Evolutionary conservation across 1,139 yeast genomes (phyloP), one percentile per base, ranked within the genome.

Genomic region (Geotrichum europaeum): DNA sequence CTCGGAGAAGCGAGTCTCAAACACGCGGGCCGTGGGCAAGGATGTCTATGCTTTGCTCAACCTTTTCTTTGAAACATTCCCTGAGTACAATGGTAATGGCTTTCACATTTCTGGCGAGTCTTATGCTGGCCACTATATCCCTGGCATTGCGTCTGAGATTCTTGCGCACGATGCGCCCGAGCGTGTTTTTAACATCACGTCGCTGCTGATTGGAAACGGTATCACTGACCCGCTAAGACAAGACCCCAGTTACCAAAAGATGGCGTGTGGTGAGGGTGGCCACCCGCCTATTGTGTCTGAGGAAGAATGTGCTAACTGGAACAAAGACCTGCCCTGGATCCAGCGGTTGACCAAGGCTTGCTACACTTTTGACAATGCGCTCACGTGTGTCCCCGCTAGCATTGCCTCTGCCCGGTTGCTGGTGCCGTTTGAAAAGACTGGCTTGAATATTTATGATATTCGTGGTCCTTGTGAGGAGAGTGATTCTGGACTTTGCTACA

Each of bases 41-140:
- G 92, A 87, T 66, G 89, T 86, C 20, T 89, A 89, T 68, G 96
- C 96, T 1, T 92, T 94, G 76, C 81, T 94, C 75, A 87, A 88
- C 71, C 81, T 92, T 72, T 94, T 94, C 79, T 94, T 88, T 81
- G 82, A 87, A 75, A 89, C 89, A 73, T 94, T 91, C 83, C 96
- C 97, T 53, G 84, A 92, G 76, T 90, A 24, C 74, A 54, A 56
- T 28, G 52, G 52, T 12, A 56, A 56, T 28, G 59, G 59, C 5
- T 51, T 56, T 20, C 59, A 56, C 45, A 56, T 56, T 98, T 96
- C 98, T 55, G 99, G 98, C 69, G 98, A 94, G 77, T 89, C 97
- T n/a, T 94, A 94, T 73, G 99, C 96, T 60, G 99, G 99, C 65
- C 98, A 94, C 75, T 94, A 94, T 76, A 91, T 94, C 67, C 99